Base-by-base conservation (phyloP, 129 eudicot species). In the Pittosporum tobira region DNA sequence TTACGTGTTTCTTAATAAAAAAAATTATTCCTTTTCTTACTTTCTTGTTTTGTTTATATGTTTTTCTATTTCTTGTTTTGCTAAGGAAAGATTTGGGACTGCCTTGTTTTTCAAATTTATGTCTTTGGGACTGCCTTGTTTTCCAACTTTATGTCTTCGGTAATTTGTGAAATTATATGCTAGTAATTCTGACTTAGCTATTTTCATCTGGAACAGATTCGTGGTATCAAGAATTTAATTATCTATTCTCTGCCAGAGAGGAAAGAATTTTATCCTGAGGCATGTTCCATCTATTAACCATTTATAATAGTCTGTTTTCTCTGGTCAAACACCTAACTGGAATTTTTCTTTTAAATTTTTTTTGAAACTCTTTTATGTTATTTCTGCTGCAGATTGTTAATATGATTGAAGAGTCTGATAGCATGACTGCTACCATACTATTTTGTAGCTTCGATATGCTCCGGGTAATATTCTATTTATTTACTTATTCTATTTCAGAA, bases 261-360 rank as follows among this genome's bases (percentile, higher is more conserved):
- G 62, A 91, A 83, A 65, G 94, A 91, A 62, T 78, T 83, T 48
- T 91, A 91, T 74, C 99, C 99, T 1, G 96, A 91, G 96, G 99
- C 72, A 69, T 64, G 68, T 38, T 23, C 46, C 22, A 61, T 23
- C 47, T 69, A 47, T n/a, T n/a, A 51, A 57, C 25, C 58, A 24
- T 24, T 8, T 5, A 5, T 12, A 40, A 15, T 16, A 38, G 34
- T 57, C 7, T 20, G 8, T 30, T 34, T 36, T 16, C 15, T 31
- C 16, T 36, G 22, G 42, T n/a, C 6, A 65, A 46, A n/a, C 23
- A 56, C 27, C 20, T 7, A 40, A 38, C 5, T 51, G 16, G 15
- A 48, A 18, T 40, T 40, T 46, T 44, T 22, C 16, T 20, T 48
- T 22, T 18, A 6, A 11, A 8, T 6, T 44, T 2, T 0, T 46